Conservation (phyloP, 31 red algal species). For the Odonthalia washingtoniensis region DNA sequence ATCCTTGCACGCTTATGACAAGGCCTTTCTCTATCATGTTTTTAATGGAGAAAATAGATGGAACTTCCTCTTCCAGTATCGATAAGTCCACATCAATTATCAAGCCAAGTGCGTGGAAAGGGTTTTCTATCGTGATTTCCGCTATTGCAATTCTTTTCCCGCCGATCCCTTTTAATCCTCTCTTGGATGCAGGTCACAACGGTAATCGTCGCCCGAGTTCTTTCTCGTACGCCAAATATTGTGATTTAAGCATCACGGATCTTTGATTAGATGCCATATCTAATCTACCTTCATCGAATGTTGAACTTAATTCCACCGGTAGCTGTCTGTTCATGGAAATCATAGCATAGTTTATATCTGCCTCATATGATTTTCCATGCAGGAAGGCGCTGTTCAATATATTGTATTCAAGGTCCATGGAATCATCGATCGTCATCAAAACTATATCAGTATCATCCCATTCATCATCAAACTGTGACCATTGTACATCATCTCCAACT, state of each 20-base stretch:
- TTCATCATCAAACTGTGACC: no score
- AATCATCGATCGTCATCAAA: background rate
- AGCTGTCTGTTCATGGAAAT: background rate
- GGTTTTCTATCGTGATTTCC: background rate
- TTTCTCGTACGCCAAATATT: background rate
- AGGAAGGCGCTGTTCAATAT: background rate
- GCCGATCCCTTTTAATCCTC: slow-evolving; percentile 7
- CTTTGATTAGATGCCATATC: background rate
- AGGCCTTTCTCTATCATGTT: no score
- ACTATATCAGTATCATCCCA: background rate
- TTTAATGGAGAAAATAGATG: background rate
- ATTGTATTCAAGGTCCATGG: background rate
- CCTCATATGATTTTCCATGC: background rate
- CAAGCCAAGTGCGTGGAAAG: slow-evolving; percentile 18
- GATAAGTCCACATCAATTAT: slow-evolving; percentile 17
- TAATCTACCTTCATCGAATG: background rate
- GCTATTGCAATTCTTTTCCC: background rate
- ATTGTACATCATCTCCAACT: background rate
- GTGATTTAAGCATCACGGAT: no score
- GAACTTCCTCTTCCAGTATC: background rate
- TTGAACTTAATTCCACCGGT: background rate
- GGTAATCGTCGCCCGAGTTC: background rate
- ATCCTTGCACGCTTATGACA: no score
- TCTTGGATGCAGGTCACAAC: background rate
- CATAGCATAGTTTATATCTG: background rate